phyloP scores from a whole-genome alignment of 2,329 filamentous ascomycete species.

The Fusarium irregulare region DNA sequence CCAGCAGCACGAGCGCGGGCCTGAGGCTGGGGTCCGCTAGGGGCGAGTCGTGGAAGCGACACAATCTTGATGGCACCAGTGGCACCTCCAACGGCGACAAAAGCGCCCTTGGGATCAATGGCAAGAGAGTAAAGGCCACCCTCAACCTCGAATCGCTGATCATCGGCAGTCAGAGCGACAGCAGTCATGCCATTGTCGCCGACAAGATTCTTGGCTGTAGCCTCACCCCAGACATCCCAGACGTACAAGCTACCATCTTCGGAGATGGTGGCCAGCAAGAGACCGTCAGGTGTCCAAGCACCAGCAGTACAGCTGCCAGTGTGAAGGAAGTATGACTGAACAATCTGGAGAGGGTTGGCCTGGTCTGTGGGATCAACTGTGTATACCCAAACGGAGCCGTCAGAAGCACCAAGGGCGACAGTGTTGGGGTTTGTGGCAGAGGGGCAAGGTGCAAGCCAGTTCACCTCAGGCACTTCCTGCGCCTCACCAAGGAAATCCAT shows the following conservation, averaged over 20 bases:
- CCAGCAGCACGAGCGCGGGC: slow-evolving; percentile 44
- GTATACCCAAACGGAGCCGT: slow-evolving; percentile 97
- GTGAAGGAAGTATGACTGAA: slow-evolving; percentile 93
- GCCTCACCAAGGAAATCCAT: slow-evolving; percentile 77
- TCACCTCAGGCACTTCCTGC: slow-evolving; percentile 94
- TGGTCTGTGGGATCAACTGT: slow-evolving; percentile 76
- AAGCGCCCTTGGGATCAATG: slow-evolving; percentile 80
- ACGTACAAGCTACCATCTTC: slow-evolving; percentile 92
- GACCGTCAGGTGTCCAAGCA: slow-evolving; percentile 88
- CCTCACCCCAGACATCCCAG: slow-evolving; percentile 89
- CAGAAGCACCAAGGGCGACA: slow-evolving; percentile 85
- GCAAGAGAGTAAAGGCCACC: slow-evolving; percentile 92
- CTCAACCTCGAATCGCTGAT: slow-evolving; percentile 92
- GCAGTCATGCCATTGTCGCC: slow-evolving; percentile 71
- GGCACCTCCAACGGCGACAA: slow-evolving; percentile 88
- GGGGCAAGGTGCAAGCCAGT: slow-evolving; percentile 86
- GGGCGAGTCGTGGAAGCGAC: slow-evolving; percentile 75
- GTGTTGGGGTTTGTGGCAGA: slow-evolving; percentile 78
- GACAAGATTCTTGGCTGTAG: slow-evolving; percentile 66
- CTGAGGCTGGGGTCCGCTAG: slow-evolving; percentile 38
- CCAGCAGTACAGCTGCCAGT: slow-evolving; percentile 88
- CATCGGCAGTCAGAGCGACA: slow-evolving; percentile 79
- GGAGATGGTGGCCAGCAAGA: slow-evolving; percentile 85
- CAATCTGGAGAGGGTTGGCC: slow-evolving; percentile 75
- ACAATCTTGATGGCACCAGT: slow-evolving; percentile 88